Evolutionary conservation across 2,329 filamentous ascomycete species (phyloP), one percentile per base, ranked within the genome.

Genomic region (Talaromyces sp.): DNA sequence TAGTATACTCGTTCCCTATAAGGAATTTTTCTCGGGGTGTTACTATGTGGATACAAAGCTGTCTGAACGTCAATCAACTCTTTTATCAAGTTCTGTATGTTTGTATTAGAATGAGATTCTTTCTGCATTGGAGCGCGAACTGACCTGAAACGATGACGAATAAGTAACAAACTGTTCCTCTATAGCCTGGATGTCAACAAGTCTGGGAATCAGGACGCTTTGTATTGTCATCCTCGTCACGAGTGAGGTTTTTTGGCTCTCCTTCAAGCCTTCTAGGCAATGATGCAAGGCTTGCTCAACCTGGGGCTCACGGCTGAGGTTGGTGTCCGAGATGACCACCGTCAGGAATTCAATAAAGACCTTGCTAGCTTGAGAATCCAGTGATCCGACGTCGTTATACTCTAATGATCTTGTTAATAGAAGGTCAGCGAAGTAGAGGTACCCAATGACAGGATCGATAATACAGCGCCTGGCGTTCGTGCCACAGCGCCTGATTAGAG

Each of bases 71-170:
- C 47, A 22, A 63, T 25, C 25, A 64, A 58, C 6, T 25, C 51
- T 7, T 58, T 59, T 34, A 51, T 31, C 10, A 53, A 15, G 27
- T 34, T 27, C 54, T 66, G 15, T 43, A 17, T 36, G 1, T n/a
- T 53, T n/a, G 5, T n/a, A 27, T 63, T 19, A 63, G 36, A 59
- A 54, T 27, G 22, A 27, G 25, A 8, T n/a, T 34, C 4, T 19
- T 56, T 53, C 38, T 29, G 56, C 38, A 5, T 27, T n/a, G 17
- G 2, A 59, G 15, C 22, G 11, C 34, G 8, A 43, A 61, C 51
- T 70, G 72, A 79, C 78, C 72, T 74, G 72, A 38, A 80, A 71
- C 59, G 72, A 69, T 38, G 70, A 62, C 22, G 76, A 74, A 43
- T 76, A 67, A 2, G 59, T 60, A 45, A 69, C 45, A 58, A 72